Percentiles rank a stretch among this genome's conserved stretches.
Evolutionary conservation across 208 protist species (phyloP).

Genomic region (Balamuthia mandrillaris): DNA sequence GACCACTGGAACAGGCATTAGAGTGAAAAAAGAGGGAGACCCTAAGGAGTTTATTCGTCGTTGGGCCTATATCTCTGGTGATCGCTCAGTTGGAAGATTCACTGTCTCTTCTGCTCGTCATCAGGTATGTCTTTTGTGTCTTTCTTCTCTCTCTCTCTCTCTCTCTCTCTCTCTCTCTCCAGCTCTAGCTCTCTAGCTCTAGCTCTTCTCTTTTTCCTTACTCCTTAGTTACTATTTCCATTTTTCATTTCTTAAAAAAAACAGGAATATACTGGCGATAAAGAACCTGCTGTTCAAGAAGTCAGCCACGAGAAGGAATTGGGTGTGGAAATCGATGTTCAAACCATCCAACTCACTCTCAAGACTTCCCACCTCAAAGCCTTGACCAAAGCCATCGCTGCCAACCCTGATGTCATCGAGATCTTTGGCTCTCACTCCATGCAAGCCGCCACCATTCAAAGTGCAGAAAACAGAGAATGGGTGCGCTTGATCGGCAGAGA

Average conservation of each 20-base stretch:
- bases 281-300: background rate
- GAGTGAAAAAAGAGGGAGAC: background rate
- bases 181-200: too few relatives aligned
- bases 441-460: slow-evolving; percentile 61
- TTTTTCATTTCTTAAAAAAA: background rate
- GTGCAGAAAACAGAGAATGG: slow-evolving; percentile 54
- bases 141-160: background rate
- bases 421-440: slow-evolving; percentile 50
- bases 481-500: slow-evolving; percentile 59
- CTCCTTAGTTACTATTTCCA: background rate
- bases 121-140: background rate
- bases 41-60: background rate
- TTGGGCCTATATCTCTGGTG: slow-evolving; percentile 58
- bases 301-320: slow-evolving; percentile 15
- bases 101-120: slow-evolving; percentile 20
- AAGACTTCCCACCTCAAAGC: slow-evolving; percentile 47
- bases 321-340: slow-evolving; percentile 32
- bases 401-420: slow-evolving; percentile 7
- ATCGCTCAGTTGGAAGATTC: slow-evolving; percentile 46
- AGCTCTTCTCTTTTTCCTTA: too few relatives aligned
- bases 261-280: background rate
- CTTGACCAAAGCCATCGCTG: slow-evolving; percentile 45
- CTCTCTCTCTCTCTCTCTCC: background rate
- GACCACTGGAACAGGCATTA: slow-evolving; percentile 22
- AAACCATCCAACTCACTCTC: slow-evolving; percentile 35